These are phyloP conservation scores for Chytriomyces sp. DNA, from an alignment of 192 early-diverging fungal genomes.

Conservation along the genomic window DNA sequence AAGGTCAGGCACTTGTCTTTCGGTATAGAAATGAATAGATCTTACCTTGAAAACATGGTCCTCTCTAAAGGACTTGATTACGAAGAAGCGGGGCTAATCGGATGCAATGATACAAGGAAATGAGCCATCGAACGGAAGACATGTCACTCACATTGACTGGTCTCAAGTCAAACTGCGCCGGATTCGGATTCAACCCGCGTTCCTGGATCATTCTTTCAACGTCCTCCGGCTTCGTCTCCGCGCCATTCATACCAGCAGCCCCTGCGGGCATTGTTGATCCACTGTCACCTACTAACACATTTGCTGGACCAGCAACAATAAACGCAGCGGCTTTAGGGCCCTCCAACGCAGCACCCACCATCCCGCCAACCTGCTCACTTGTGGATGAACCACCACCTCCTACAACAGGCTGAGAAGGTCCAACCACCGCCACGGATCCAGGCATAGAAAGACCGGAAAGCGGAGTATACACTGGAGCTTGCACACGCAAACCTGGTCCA, in stretches of 20 bases:
- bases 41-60: conserved; percentile 44
- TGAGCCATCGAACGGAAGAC: background rate
- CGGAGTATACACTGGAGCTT: background rate
- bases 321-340: background rate
- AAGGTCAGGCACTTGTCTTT: background rate
- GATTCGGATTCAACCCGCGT: conserved; percentile 23
- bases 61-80: conserved; percentile 60
- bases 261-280: background rate
- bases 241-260: background rate
- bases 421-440: background rate
- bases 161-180: background rate
- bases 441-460: background rate
- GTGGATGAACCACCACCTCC: background rate
- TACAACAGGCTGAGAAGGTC: background rate
- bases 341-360: background rate
- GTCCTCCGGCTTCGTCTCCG: background rate
- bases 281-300: background rate
- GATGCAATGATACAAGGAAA: background rate
- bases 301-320: background rate
- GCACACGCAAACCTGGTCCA: background rate
- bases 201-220: conserved; percentile 22
- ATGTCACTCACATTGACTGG: conserved; percentile 31
- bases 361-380: background rate
- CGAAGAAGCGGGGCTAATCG: conserved; percentile 54
- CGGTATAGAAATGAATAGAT: background rate